phyloP scores from a whole-genome alignment of 2,329 filamentous ascomycete species.

The Aschersonia sp. region DNA sequence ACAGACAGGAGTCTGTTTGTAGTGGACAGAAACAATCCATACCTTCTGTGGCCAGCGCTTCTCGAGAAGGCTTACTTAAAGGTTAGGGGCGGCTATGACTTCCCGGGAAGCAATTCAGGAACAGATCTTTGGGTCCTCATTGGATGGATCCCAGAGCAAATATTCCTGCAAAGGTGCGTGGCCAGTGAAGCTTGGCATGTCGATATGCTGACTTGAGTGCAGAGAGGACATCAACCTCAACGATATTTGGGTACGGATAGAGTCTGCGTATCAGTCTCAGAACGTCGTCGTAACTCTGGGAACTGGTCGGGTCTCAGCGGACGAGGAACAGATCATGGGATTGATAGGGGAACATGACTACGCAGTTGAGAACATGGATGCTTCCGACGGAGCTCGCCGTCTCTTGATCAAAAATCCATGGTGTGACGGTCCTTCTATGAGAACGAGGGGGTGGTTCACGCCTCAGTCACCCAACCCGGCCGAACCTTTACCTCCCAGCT shows the following conservation, averaged over 20 bases:
- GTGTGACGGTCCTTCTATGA: constrained; percentile 61
- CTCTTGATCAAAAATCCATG: constrained; percentile 92
- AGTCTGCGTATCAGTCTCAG: constrained; percentile 57
- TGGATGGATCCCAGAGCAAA: constrained; percentile 92
- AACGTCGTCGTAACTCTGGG: constrained; percentile 83
- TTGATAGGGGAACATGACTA: constrained; percentile 89
- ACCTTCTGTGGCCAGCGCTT: constrained; percentile 79
- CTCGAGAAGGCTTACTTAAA: constrained; percentile 96
- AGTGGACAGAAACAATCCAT: constrained; percentile 67
- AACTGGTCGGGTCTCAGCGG: constrained; percentile 64
- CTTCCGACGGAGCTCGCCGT: constrained; percentile 41
- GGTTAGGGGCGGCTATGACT: constrained; percentile 89
- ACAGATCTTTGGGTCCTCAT: constrained; percentile 88
- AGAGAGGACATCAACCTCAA: constrained; percentile 67
- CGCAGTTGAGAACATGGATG: constrained; percentile 68
- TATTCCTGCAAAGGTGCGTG: constrained; percentile 66
- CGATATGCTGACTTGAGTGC: background rate
- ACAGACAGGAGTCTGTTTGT: constrained; percentile 70
- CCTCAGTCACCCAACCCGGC: constrained; percentile 1
- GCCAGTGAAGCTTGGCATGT: background rate
- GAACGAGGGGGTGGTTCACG: constrained; percentile 21
- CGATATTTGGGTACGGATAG: constrained; percentile 64
- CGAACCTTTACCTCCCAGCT: constrained; percentile 4
- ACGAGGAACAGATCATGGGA: constrained; percentile 68
- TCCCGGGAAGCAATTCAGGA: constrained; percentile 91